These are phyloP conservation scores for Aureobasidium namibiae DNA, from an alignment of 2,329 filamentous ascomycete species.

Conservation along the genomic window DNA sequence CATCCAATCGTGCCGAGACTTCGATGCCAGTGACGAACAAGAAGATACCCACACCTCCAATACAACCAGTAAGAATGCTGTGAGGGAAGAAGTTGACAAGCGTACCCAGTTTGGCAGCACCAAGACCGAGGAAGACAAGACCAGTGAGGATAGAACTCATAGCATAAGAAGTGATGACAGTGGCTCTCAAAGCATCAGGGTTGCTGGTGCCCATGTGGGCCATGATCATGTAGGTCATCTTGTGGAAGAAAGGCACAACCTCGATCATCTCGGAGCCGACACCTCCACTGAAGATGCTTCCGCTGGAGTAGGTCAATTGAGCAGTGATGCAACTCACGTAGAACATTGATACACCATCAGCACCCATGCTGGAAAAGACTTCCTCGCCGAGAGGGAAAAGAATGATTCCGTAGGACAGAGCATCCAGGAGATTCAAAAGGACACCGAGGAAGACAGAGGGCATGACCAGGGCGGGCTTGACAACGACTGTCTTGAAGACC, in stretches of 20 bases:
- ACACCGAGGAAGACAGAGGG: constrained; percentile 84
- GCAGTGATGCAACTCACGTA: constrained; percentile 96
- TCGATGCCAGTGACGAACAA: constrained; percentile 85
- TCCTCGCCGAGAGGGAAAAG: constrained; percentile 84
- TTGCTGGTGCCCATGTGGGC: constrained; percentile 68
- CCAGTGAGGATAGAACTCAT: constrained; percentile 87
- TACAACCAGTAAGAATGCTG: constrained; percentile 93
- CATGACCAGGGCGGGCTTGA: constrained; percentile 62
- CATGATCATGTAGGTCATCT: constrained; percentile 89
- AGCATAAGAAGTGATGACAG: constrained; percentile 85
- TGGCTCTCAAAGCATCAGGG: constrained; percentile 80
- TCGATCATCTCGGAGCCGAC: constrained; percentile 98
- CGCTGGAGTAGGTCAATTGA: constrained; percentile 80
- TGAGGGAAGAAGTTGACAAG: constrained; percentile 95
- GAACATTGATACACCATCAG: constrained; percentile 96
- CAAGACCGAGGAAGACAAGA: constrained; percentile 84
- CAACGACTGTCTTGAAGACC: constrained; percentile 55
- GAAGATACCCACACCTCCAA: constrained; percentile 95
- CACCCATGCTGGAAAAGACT: constrained; percentile 76
- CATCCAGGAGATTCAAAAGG: constrained; percentile 87
- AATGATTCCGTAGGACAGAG: constrained; percentile 79
- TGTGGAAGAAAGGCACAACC: constrained; percentile 97
- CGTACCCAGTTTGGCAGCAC: constrained; percentile 76
- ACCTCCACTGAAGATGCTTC: constrained; percentile 82
- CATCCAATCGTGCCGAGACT: constrained; percentile 81